A percentile compares a stretch with the other conserved stretches of the same genome.
Conservation (phyloP, 1,139 yeast species). For the Casaregolazyma lundiana region DNA sequence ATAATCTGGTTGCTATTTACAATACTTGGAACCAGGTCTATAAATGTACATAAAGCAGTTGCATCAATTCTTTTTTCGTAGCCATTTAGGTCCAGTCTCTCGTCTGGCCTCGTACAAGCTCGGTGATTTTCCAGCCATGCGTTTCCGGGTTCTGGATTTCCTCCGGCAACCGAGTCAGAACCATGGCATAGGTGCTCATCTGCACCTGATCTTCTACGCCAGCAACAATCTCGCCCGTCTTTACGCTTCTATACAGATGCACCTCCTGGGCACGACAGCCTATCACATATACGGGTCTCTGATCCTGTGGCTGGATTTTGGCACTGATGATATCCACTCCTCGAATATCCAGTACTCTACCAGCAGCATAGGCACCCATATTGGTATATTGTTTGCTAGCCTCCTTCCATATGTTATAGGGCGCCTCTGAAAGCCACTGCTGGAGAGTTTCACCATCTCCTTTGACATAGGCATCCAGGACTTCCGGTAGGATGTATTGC, state of each 20-base stretch:
- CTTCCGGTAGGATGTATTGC: constrained; percentile 90
- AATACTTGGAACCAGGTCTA: background rate
- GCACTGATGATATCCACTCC: constrained; percentile 92
- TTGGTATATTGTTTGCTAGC: constrained; percentile 89
- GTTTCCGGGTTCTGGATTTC: constrained; percentile 86
- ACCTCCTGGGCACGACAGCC: constrained; percentile 97
- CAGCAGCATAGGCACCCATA: constrained; percentile 89
- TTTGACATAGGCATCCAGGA: constrained; percentile 89
- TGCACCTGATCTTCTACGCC: constrained; percentile 94
- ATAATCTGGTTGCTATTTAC: constrained; percentile 7
- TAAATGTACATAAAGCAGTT: constrained; percentile 6
- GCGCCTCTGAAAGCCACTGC: constrained; percentile 95
- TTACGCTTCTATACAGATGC: constrained; percentile 79
- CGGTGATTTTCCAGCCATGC: constrained; percentile 96
- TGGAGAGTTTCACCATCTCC: constrained; percentile 83
- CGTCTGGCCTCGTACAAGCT: constrained; percentile 91
- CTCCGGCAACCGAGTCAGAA: constrained; percentile 87
- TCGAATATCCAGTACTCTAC: constrained; percentile 87
- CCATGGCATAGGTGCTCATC: constrained; percentile 94
- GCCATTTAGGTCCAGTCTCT: constrained; percentile 63
- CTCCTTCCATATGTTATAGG: constrained; percentile 90
- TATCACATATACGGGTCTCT: constrained; percentile 87
- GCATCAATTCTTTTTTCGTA: background rate
- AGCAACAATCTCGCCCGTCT: constrained; percentile 93
- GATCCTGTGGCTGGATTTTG: constrained; percentile 84